Percentiles rank a stretch among this genome's conserved stretches.
Evolutionary conservation across 805 yeast genomes (phyloP).

Genomic region (Starmerella vaccinii): DNA sequence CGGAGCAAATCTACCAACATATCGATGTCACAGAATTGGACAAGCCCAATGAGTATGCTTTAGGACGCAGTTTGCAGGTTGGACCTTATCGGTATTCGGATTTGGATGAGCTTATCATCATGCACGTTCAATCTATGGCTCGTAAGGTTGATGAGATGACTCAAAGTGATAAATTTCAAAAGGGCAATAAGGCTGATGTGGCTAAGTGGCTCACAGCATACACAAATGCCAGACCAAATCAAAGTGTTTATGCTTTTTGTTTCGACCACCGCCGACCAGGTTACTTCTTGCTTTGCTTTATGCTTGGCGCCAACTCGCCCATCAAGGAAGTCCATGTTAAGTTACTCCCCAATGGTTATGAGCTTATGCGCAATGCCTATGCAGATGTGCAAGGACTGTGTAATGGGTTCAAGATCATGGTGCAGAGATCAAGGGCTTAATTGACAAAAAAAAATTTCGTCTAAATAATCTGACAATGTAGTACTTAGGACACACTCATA

Average conservation of each 20-base stretch:
- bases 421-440: constrained; percentile 14
- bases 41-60: constrained; percentile 50
- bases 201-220: constrained; percentile 79
- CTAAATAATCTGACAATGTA: neutral
- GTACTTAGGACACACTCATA: too few relatives aligned
- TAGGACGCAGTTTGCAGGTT: constrained; percentile 52
- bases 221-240: constrained; percentile 80
- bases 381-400: constrained; percentile 83
- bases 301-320: constrained; percentile 41
- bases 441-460: neutral
- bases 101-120: constrained; percentile 83
- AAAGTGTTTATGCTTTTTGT: constrained; percentile 84
- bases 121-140: constrained; percentile 75
- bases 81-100: constrained; percentile 68
- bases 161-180: constrained; percentile 77
- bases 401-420: constrained; percentile 80
- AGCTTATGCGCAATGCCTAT: constrained; percentile 66
- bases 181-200: constrained; percentile 69
- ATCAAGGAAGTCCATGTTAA: constrained; percentile 82
- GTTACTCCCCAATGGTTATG: constrained; percentile 80
- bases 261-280: constrained; percentile 87
- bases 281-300: constrained; percentile 81
- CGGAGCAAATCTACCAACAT: constrained; percentile 83
- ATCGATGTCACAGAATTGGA: constrained; percentile 71
- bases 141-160: constrained; percentile 75